phyloP scores from a whole-genome alignment of 208 protist genomes.

The Trypanosoma platydactyli region DNA sequence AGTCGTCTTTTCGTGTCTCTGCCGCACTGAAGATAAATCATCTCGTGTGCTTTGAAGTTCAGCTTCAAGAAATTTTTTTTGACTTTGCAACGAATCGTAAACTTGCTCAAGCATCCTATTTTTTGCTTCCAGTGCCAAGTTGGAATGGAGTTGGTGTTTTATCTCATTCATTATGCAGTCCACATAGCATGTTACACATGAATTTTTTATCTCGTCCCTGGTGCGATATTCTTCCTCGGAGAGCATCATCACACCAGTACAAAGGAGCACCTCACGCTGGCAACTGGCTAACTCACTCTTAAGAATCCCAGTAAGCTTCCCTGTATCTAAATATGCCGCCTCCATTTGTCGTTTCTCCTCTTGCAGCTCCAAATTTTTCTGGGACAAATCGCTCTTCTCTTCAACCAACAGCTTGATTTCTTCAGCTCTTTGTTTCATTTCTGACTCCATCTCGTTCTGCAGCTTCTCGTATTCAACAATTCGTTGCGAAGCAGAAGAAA shows the following conservation, averaged over 20 bases:
- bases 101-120: conserved; percentile 23
- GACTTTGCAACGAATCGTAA: conserved; percentile 19
- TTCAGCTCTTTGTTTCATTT: conserved; percentile 37
- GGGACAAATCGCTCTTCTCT: conserved; percentile 14
- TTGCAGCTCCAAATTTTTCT: conserved; percentile 16
- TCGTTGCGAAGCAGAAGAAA: conserved; percentile 26
- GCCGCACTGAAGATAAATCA: conserved; percentile 1
- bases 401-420: conserved; percentile 1
- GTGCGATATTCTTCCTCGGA: conserved; percentile 8
- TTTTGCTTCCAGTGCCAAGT: conserved; percentile 21
- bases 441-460: conserved; percentile 42
- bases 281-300: conserved; percentile 5
- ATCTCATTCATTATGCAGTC: not conserved
- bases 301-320: conserved; percentile 10
- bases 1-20: conserved; percentile 6
- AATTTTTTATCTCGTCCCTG: conserved; percentile 16
- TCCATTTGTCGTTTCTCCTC: conserved; percentile 34
- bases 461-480: conserved; percentile 50
- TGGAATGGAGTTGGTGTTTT: not conserved
- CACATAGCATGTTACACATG: not conserved
- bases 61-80: conserved; percentile 21
- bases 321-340: conserved; percentile 24
- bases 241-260: conserved; percentile 7
- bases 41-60: not conserved
- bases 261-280: not conserved